Percentiles rank a stretch among this genome's conserved stretches.
phyloP scores from a whole-genome alignment of 768 basidiomycete genomes.

The Serendipita sp. region DNA sequence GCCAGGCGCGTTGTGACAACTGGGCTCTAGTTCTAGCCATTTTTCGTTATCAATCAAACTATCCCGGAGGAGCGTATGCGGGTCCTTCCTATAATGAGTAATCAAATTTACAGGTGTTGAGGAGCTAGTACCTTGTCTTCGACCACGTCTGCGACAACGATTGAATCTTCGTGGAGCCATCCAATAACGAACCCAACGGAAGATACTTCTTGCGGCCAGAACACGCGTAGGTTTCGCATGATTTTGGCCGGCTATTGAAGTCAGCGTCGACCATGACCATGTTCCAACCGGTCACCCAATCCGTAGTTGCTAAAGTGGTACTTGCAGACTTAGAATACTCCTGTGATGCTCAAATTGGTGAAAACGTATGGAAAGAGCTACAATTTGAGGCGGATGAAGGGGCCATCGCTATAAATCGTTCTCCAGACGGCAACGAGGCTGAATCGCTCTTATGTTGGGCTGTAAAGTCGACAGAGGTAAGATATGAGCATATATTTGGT shows the following conservation, averaged over 20 bases:
- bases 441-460: background rate
- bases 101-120: background rate
- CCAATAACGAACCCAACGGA: background rate
- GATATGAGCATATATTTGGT: background rate
- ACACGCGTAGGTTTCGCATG: background rate
- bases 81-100: background rate
- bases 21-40: background rate
- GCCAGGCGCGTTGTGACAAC: background rate
- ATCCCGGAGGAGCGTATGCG: background rate
- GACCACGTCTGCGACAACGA: background rate
- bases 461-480: background rate
- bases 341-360: too few relatives aligned
- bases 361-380: background rate
- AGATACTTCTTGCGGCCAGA: background rate
- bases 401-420: background rate
- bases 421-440: background rate
- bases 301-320: too few relatives aligned
- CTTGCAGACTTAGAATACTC: too few relatives aligned
- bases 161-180: background rate
- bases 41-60: background rate
- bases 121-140: background rate
- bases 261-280: background rate
- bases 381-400: background rate
- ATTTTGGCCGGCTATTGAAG: background rate
- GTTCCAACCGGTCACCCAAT: too few relatives aligned